These are phyloP conservation scores for Echites panduratus DNA, from an alignment of 257 asterid genomes.

Conservation along the genomic window DNA sequence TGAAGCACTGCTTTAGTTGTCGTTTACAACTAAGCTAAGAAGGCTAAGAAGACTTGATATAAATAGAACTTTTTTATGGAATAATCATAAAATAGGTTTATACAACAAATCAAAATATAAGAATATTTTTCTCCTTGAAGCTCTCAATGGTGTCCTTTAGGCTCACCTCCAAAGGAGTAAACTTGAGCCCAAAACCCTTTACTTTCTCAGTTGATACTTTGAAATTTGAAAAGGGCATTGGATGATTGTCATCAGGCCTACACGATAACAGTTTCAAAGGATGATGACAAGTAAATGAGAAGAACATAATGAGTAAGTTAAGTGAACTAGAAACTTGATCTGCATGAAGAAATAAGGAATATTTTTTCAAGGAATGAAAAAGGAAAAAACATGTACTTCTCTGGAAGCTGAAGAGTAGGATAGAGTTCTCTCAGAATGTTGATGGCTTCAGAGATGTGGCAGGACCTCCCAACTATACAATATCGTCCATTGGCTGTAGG, in stretches of 20 bases:
- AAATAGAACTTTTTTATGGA: too few species aligned
- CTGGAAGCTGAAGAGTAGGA: conserved; percentile 49
- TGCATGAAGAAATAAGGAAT: background rate
- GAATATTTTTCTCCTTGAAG: background rate
- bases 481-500: conserved; percentile 68
- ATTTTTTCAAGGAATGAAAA: too few species aligned
- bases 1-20: too few species aligned
- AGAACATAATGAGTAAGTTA: background rate
- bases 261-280: background rate
- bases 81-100: too few species aligned
- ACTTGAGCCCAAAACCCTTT: conserved; percentile 32
- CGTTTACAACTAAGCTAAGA: too few species aligned
- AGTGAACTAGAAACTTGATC: too few species aligned
- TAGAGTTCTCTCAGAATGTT: conserved; percentile 42
- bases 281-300: background rate
- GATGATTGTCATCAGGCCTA: background rate
- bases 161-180: conserved; percentile 40
- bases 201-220: conserved; percentile 39
- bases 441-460: conserved; percentile 49
- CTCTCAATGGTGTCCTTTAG: conserved; percentile 20
- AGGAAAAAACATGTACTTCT: conserved; percentile 65
- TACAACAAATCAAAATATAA: background rate
- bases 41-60: too few species aligned
- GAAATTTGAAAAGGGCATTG: background rate
- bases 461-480: conserved; percentile 46